These are phyloP conservation scores for Plasmodium berghei DNA, from an alignment of 169 alveolate species.

Conservation along the genomic window DNA sequence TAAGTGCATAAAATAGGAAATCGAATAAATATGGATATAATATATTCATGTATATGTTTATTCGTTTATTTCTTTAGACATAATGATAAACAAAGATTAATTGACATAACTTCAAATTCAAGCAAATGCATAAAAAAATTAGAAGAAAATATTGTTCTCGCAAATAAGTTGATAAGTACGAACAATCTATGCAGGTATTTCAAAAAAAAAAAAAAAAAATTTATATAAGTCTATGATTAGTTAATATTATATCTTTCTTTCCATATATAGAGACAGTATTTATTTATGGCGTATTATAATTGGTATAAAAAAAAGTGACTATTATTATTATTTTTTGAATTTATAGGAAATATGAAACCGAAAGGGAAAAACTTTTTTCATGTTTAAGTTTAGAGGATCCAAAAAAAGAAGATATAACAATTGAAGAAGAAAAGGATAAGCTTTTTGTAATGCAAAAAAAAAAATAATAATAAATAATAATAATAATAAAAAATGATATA, in stretches of 20 bases:
- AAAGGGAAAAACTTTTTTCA: slow-evolving; percentile 37
- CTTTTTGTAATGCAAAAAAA: background rate
- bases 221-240: background rate
- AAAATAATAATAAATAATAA: background rate
- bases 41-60: too few species aligned
- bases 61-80: slow-evolving; percentile 3
- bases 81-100: slow-evolving; percentile 50
- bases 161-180: slow-evolving; percentile 37
- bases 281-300: too few species aligned
- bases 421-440: slow-evolving; percentile 8
- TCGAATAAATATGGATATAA: too few species aligned
- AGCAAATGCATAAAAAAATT: slow-evolving; percentile 42
- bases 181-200: slow-evolving; percentile 54
- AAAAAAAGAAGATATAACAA: slow-evolving; percentile 15
- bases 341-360: slow-evolving; percentile 47
- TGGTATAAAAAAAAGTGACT: too few species aligned
- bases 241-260: background rate
- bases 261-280: too few species aligned
- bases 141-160: slow-evolving; percentile 50
- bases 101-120: slow-evolving; percentile 40
- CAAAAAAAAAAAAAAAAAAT: background rate
- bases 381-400: background rate
- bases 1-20: background rate
- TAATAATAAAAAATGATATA: too few species aligned
- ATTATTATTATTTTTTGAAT: background rate